Conservation (phyloP, 2,329 filamentous ascomycete genomes). For the Drechslerella coelobrocha region DNA sequence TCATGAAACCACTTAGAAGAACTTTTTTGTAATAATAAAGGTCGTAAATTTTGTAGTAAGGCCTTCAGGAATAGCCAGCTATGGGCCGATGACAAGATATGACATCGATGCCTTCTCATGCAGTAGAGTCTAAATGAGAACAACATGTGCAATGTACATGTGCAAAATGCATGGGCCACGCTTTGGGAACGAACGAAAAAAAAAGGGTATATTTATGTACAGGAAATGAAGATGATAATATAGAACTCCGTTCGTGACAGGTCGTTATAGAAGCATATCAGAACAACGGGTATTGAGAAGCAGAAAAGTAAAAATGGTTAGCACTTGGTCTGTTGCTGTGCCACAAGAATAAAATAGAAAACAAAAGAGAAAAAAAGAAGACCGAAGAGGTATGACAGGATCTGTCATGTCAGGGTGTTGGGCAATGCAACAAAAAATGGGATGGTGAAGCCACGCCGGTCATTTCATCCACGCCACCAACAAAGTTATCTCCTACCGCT, state of each 20-base stretch:
- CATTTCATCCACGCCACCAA: neutral
- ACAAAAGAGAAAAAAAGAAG: neutral
- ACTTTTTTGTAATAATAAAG: no score
- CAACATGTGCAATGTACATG: slow-evolving; percentile 4
- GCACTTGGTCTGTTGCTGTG: neutral
- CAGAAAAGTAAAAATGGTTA: neutral
- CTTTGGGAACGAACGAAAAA: slow-evolving; percentile 9
- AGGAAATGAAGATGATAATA: slow-evolving; percentile 30
- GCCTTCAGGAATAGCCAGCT: neutral
- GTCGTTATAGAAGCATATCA: slow-evolving; percentile 31
- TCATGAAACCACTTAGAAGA: no score
- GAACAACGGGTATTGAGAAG: slow-evolving; percentile 1
- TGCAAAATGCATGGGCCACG: no score
- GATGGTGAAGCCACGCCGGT: neutral
- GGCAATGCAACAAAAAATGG: slow-evolving; percentile 2
- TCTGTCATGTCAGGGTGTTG: neutral
- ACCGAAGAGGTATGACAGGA: neutral
- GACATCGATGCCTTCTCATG: neutral
- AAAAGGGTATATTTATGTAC: slow-evolving; percentile 36
- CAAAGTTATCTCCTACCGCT: neutral
- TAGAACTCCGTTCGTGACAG: slow-evolving; percentile 34
- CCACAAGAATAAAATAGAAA: neutral
- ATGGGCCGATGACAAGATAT: neutral
- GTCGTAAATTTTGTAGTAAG: neutral
- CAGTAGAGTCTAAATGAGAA: neutral